These are phyloP conservation scores for Collybia sordida DNA, from an alignment of 768 basidiomycete genomes.

Conservation along the genomic window DNA sequence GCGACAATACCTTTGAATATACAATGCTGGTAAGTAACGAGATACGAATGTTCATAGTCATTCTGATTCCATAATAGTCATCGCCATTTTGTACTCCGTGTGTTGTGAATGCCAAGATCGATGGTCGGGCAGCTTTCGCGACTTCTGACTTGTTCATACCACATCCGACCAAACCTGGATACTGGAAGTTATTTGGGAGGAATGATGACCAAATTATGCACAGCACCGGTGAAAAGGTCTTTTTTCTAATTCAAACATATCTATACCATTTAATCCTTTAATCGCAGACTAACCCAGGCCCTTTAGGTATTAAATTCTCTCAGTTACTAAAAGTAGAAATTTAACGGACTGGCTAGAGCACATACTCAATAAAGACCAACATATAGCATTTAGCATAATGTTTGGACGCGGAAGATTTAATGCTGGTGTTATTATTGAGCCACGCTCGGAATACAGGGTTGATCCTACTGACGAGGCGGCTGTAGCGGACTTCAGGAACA, in stretches of 20 bases:
- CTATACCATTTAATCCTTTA: too few species aligned
- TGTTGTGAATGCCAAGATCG: constrained; percentile 31
- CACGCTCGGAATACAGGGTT: constrained; percentile 14
- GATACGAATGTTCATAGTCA: too few species aligned
- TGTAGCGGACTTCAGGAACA: constrained; percentile 16
- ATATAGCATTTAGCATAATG: constrained; percentile 26
- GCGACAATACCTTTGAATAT: too few species aligned
- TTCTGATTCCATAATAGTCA: too few species aligned
- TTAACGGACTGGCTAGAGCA: constrained; percentile 24
- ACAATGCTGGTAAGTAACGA: too few species aligned
- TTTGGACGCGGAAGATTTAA: constrained; percentile 33
- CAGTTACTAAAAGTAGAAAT: neutral
- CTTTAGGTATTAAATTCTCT: too few species aligned
- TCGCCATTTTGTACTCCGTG: constrained; percentile 13
- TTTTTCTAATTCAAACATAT: neutral
- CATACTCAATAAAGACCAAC: constrained; percentile 29
- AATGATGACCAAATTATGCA: constrained; percentile 42
- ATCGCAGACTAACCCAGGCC: too few species aligned
- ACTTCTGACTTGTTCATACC: constrained; percentile 42
- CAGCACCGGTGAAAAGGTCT: constrained; percentile 34
- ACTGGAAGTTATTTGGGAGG: constrained; percentile 38
- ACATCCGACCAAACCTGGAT: constrained; percentile 39
- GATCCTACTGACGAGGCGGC: constrained; percentile 18
- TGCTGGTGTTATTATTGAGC: constrained; percentile 34
- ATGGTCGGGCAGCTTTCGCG: constrained; percentile 38